These are phyloP conservation scores for Pleurozium schreberi DNA, from an alignment of 225 moss, liverwort and hornwort genomes.

Conservation along the genomic window DNA sequence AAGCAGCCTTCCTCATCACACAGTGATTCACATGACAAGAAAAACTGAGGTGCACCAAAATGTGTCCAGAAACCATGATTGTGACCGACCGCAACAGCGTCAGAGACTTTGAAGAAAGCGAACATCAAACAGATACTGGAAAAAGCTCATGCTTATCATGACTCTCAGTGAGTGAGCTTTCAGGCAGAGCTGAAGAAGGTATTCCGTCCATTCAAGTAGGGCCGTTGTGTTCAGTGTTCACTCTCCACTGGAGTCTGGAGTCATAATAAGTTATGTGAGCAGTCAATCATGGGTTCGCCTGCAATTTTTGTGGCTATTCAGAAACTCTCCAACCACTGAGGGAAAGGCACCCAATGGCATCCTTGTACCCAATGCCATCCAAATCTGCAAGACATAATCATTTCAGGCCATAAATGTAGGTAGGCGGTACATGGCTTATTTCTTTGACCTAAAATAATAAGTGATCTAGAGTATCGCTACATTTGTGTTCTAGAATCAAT, in stretches of 20 bases:
- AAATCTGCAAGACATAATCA: too few species aligned
- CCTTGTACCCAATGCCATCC: too few species aligned
- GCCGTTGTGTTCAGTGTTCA: not conserved
- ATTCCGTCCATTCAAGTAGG: not conserved
- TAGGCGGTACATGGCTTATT: too few species aligned
- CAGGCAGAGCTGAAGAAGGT: not conserved
- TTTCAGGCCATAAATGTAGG: too few species aligned
- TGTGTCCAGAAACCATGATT: not conserved
- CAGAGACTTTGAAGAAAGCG: not conserved
- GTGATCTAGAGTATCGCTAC: too few species aligned
- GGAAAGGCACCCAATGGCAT: too few species aligned
- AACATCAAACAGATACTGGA: not conserved
- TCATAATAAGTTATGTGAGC: too few species aligned
- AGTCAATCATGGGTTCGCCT: not conserved
- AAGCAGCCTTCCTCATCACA: too few species aligned
- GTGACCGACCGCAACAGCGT: not conserved
- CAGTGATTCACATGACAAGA: not conserved
- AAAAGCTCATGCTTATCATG: not conserved
- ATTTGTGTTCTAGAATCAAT: too few species aligned
- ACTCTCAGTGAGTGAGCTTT: not conserved
- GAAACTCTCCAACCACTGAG: not conserved
- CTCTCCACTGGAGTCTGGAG: not conserved
- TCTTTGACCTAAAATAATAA: too few species aligned
- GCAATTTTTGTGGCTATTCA: not conserved
- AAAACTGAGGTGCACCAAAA: not conserved